A percentile compares a stretch with the other conserved stretches of the same genome.
These are phyloP conservation scores for Aspergillus niger DNA, from an alignment of 2,329 filamentous ascomycete species.

Conservation along the genomic window DNA sequence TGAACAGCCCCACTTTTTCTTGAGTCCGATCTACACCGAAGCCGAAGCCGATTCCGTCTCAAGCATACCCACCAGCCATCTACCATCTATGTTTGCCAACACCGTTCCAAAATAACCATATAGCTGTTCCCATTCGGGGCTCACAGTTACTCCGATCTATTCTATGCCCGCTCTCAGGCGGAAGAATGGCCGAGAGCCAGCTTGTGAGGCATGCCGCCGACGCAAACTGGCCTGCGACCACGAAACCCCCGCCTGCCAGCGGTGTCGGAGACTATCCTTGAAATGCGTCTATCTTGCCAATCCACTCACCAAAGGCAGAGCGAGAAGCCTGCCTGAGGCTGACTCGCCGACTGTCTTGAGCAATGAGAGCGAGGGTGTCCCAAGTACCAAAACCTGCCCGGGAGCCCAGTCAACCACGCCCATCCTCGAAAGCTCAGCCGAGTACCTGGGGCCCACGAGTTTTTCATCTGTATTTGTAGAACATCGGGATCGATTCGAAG, in stretches of 20 bases:
- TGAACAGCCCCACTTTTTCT: background rate
- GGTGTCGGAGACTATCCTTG: constrained; percentile 1
- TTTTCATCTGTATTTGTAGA: constrained; percentile 9
- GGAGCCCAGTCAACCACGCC: constrained; percentile 4
- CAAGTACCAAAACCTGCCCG: background rate
- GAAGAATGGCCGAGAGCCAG: constrained; percentile 9
- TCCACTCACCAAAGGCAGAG: background rate
- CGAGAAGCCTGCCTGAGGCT: background rate
- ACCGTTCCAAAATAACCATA: background rate
- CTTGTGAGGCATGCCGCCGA: constrained; percentile 4
- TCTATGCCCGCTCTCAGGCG: background rate
- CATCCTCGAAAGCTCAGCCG: constrained; percentile 2
- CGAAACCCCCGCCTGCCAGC: background rate
- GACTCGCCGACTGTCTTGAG: background rate
- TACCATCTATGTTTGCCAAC: background rate
- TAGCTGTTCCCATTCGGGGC: background rate
- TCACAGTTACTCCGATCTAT: background rate
- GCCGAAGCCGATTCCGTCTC: constrained; percentile 3
- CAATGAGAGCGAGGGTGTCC: background rate
- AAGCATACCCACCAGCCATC: background rate
- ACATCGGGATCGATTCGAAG: constrained; percentile 6
- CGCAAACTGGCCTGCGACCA: constrained; percentile 13
- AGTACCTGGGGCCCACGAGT: constrained; percentile 10
- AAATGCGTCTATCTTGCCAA: constrained; percentile 8
- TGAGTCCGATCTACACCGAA: background rate